phyloP scores from a whole-genome alignment of 2,329 filamentous ascomycete genomes.

The Anthostomella pinea region DNA sequence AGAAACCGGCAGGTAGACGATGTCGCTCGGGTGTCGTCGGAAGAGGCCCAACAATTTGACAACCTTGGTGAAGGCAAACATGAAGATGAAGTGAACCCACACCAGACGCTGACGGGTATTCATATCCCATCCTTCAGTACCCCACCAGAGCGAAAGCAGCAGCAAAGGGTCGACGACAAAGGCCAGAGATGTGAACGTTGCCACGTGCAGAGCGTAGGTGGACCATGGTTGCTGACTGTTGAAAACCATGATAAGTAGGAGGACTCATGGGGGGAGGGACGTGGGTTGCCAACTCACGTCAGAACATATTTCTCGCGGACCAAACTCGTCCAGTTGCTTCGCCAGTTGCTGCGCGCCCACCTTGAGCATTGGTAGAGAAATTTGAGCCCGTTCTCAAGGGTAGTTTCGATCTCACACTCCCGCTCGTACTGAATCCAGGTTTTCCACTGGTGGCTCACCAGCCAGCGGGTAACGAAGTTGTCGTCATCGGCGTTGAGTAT shows the following conservation, averaged over 20 bases:
- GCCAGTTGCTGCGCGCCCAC: slow-evolving; percentile 97
- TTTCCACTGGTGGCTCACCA: slow-evolving; percentile 88
- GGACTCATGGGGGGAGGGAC: slow-evolving; percentile 7
- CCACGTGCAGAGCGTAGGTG: slow-evolving; percentile 87
- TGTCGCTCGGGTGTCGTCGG: slow-evolving; percentile 76
- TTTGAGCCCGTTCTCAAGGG: slow-evolving; percentile 81
- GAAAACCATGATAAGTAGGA: slow-evolving; percentile 15
- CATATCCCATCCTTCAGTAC: slow-evolving; percentile 59
- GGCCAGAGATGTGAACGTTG: slow-evolving; percentile 86
- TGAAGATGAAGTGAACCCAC: slow-evolving; percentile 66
- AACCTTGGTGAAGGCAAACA: slow-evolving; percentile 80
- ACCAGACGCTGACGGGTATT: slow-evolving; percentile 53
- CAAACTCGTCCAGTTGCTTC: slow-evolving; percentile 91
- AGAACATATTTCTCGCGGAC: slow-evolving; percentile 80
- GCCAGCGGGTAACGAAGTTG: slow-evolving; percentile 96
- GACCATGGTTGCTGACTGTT: slow-evolving; percentile 86
- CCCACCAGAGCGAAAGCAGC: slow-evolving; percentile 66
- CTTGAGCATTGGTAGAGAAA: slow-evolving; percentile 91
- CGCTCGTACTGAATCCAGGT: slow-evolving; percentile 93
- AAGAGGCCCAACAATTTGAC: slow-evolving; percentile 89
- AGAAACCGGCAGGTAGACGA: slow-evolving; percentile 78
- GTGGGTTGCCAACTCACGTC: slow-evolving; percentile 63
- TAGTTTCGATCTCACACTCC: slow-evolving; percentile 89
- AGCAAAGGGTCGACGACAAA: slow-evolving; percentile 74
- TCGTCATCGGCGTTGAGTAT: slow-evolving; percentile 96